Evolutionary conservation across 2,329 filamentous ascomycete genomes (phyloP), one percentile per base, ranked within the genome.

Genomic region (Paecilomyces variotii): DNA sequence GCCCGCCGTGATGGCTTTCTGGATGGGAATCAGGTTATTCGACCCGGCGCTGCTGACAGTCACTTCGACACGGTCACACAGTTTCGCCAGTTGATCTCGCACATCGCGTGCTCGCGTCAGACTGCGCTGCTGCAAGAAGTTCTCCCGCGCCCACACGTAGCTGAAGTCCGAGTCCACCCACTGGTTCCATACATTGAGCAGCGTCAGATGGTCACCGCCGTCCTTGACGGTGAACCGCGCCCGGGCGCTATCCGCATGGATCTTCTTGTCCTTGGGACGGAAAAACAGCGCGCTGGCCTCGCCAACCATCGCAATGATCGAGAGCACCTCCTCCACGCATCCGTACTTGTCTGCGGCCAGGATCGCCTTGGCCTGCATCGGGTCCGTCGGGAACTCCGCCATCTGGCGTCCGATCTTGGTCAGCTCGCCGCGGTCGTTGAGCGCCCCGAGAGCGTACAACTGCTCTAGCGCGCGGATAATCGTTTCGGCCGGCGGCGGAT

Each of bases 241-340:
- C 12, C 91, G 86, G 0, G 94, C 94, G 61, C 89, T 90, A 73
- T 99, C 93, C 11, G 94, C 94, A 68, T 97, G 90, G 28, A 97
- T 88, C 73, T 96, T 96, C 80, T 97, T 97, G 76, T 99, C 92
- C 71, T 97, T 96, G 24, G 94, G 92, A 0, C 91, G 84, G 81
- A 95, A 96, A 79, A 97, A 99, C 4, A 99, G 82, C 0, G 91
- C 87, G 3, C 88, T 91, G 1, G 90, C 86, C 76, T 97, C 94
- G 61, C 89, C 86, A 0, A 97, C 83, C 90, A 97, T 96, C 50
- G 92, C 86, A n/a, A 97, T 90, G 54, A 97, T 90, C 0, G 89
- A 91, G 14, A 99, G 79, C 0, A 97, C 86, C 74, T 99, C 94
- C 60, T 96, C 90, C 0, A 96, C 90, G 66, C 93, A 97, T n/a